A percentile compares a stretch with the other conserved stretches of the same genome.
Conservation (phyloP, 2,329 filamentous ascomycete genomes). For the Diaporthe capsici region DNA sequence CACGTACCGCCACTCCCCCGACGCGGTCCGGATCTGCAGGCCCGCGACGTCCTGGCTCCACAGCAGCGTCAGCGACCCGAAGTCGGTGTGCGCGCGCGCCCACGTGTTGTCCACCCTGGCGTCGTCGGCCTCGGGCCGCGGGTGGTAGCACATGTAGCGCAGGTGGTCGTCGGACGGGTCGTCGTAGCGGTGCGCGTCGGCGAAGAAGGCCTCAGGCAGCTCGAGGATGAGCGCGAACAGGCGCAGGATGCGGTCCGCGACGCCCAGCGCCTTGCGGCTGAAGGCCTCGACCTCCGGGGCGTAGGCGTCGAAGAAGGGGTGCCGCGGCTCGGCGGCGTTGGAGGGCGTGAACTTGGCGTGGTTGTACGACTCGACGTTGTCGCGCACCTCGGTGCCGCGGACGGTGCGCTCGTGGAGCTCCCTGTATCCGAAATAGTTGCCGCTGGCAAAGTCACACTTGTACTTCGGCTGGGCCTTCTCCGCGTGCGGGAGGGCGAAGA, state of each 20-base stretch:
- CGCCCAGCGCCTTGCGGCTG: conserved; percentile 55
- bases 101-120: conserved; percentile 46
- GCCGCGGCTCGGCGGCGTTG: conserved; percentile 54
- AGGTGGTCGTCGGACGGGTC: conserved; percentile 67
- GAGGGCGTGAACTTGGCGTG: conserved; percentile 64
- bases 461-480: conserved; percentile 63
- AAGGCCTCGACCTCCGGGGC: conserved; percentile 65
- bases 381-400: conserved; percentile 49
- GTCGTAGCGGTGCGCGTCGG: conserved; percentile 65
- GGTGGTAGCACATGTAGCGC: conserved; percentile 68
- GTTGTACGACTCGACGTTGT: conserved; percentile 69
- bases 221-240: conserved; percentile 64
- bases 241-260: conserved; percentile 47
- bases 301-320: conserved; percentile 54
- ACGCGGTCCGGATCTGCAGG: conserved; percentile 60
- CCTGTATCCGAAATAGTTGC: conserved; percentile 65
- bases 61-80: conserved; percentile 66
- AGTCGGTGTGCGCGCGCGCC: conserved; percentile 61
- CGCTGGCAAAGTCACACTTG: conserved; percentile 57
- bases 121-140: conserved; percentile 58
- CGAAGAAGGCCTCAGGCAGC: conserved; percentile 66
- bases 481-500: conserved; percentile 63
- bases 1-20: conserved; percentile 60
- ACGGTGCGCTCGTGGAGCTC: conserved; percentile 53
- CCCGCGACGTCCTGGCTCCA: conserved; percentile 68